Conservation (phyloP, 768 basidiomycete species). For the Lactarius tabidus region DNA sequence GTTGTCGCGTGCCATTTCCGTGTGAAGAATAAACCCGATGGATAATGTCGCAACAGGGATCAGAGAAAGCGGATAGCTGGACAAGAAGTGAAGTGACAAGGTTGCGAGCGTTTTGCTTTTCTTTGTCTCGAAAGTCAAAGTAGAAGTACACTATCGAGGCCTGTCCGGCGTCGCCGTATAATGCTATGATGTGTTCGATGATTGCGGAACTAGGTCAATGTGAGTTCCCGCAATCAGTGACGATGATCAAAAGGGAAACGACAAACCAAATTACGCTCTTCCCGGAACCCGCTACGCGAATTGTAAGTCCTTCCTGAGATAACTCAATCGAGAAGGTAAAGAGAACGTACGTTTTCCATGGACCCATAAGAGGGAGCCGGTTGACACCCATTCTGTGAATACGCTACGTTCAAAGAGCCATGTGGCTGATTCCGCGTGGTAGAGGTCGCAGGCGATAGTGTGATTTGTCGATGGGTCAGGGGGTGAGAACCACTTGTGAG, state of each 20-base stretch:
- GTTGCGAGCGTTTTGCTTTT: not conserved
- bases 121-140: not conserved
- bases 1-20: not conserved
- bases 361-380: not conserved
- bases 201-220: not conserved
- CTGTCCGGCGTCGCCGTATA: not conserved
- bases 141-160: not conserved
- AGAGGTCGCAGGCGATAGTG: not conserved
- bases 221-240: not conserved
- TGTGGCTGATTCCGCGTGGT: not conserved
- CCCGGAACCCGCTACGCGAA: not conserved
- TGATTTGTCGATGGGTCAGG: constrained; percentile 7
- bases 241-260: not conserved
- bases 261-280: not conserved
- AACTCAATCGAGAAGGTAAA: not conserved
- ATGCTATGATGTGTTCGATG: not conserved
- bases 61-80: not conserved
- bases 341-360: constrained; percentile 2
- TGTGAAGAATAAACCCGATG: not conserved
- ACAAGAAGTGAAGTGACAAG: not conserved
- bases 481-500: not conserved
- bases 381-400: not conserved
- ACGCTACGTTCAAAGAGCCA: not conserved
- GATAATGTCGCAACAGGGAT: not conserved
- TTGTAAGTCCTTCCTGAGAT: no score